A percentile compares a stretch with the other conserved stretches of the same genome.
phyloP scores from a whole-genome alignment of 2,329 filamentous ascomycete genomes.

The Raffaelea arxii region DNA sequence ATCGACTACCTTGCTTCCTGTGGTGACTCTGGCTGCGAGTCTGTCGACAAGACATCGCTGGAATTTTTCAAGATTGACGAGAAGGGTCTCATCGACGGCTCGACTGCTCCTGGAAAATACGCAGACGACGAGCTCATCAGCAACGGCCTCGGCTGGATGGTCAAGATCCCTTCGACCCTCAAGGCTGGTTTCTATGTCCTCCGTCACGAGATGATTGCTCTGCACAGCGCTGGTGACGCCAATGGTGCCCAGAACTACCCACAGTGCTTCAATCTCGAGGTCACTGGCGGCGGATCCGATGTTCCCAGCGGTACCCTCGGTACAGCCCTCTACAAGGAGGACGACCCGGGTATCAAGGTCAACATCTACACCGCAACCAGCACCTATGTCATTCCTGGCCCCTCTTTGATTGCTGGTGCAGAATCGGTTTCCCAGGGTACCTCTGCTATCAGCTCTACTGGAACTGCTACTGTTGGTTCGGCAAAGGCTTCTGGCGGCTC shows the following conservation, averaged over 20 bases:
- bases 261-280: constrained; percentile 19
- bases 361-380: constrained; percentile 9
- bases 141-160: constrained; percentile 18
- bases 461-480: constrained; percentile 3
- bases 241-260: constrained; percentile 21
- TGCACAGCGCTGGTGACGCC: constrained; percentile 25
- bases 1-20: constrained; percentile 49
- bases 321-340: constrained; percentile 3
- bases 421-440: constrained; percentile 15
- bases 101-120: constrained; percentile 14
- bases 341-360: constrained; percentile 11
- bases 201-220: constrained; percentile 32
- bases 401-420: constrained; percentile 17
- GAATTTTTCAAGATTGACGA: constrained; percentile 13
- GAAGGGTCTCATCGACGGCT: constrained; percentile 18
- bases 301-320: constrained; percentile 5
- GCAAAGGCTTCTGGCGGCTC: neutral
- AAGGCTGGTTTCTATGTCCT: constrained; percentile 27
- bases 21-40: constrained; percentile 9
- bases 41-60: constrained; percentile 11
- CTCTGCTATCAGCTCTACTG: constrained; percentile 10
- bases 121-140: neutral
- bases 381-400: constrained; percentile 8
- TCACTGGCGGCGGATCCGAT: constrained; percentile 16
- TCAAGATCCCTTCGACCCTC: constrained; percentile 16